phyloP scores from a whole-genome alignment of 192 early-diverging fungal species.

The Allomyces macrogynus region DNA sequence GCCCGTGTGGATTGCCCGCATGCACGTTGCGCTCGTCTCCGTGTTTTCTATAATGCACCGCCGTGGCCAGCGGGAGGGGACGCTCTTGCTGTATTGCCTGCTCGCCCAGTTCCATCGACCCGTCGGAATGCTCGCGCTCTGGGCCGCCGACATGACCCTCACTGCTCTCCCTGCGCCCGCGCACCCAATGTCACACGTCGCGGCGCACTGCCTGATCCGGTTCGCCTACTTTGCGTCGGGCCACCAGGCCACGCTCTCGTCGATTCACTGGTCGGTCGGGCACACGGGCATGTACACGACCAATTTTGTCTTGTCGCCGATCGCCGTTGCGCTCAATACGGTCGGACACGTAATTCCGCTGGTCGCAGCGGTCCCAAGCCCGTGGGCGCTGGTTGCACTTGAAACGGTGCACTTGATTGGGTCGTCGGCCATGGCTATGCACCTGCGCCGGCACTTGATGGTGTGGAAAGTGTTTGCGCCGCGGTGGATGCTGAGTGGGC shows the following conservation, averaged over 20 bases:
- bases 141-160: too few relatives aligned
- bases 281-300: slow-evolving; percentile 65
- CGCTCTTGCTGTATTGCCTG: too few relatives aligned
- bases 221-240: slow-evolving; percentile 71
- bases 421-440: slow-evolving; percentile 34
- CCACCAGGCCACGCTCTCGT: slow-evolving; percentile 72
- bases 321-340: slow-evolving; percentile 57
- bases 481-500: slow-evolving; percentile 44
- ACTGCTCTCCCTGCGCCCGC: too few relatives aligned
- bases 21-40: too few relatives aligned
- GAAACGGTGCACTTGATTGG: slow-evolving; percentile 25
- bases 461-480: slow-evolving; percentile 96
- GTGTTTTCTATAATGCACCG: too few relatives aligned
- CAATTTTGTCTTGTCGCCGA: slow-evolving; percentile 41
- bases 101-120: too few relatives aligned
- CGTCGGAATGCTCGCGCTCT: too few relatives aligned
- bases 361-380: slow-evolving; percentile 29
- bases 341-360: slow-evolving; percentile 37
- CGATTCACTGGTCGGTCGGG: slow-evolving; percentile 78
- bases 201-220: slow-evolving; percentile 14
- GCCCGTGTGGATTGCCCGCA: too few relatives aligned
- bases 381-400: slow-evolving; percentile 13
- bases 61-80: too few relatives aligned
- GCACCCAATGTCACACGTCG: too few relatives aligned
- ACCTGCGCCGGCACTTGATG: slow-evolving; percentile 77